phyloP scores from a whole-genome alignment of 345 rosid genomes.

The Populus alba region DNA sequence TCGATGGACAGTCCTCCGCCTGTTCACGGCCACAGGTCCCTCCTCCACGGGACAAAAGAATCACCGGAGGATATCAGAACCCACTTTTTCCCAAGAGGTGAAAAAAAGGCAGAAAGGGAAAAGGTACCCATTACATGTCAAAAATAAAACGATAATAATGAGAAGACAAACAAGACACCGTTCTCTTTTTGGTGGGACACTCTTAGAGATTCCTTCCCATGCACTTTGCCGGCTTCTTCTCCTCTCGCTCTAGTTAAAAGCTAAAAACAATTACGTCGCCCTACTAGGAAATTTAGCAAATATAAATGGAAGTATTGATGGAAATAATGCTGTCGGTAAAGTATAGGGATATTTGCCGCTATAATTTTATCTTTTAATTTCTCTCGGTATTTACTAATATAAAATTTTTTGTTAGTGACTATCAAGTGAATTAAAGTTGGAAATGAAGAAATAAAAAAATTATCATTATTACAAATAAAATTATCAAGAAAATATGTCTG shows the following conservation, averaged over 20 bases:
- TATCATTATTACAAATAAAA: too few species aligned
- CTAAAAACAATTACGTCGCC: neutral
- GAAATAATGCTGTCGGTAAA: too few species aligned
- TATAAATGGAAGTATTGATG: too few species aligned
- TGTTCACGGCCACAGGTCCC: neutral
- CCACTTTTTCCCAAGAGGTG: neutral
- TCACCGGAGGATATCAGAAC: conserved; percentile 17
- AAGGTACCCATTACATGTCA: neutral
- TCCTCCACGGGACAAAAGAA: neutral
- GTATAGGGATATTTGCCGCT: too few species aligned
- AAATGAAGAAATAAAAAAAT: too few species aligned
- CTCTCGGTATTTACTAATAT: too few species aligned
- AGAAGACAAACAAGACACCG: neutral
- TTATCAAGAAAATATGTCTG: fast-evolving
- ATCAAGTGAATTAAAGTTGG: too few species aligned
- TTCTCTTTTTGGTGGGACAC: neutral
- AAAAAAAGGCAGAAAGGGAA: neutral
- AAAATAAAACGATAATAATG: neutral
- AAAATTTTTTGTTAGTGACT: too few species aligned
- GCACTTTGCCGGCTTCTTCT: neutral
- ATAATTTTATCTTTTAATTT: too few species aligned
- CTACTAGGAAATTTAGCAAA: too few species aligned
- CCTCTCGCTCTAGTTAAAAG: neutral
- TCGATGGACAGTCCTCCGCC: neutral
- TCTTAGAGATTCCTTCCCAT: neutral